These are phyloP conservation scores for Eimeria acervulina DNA, from an alignment of 169 alveolate species.

Conservation along the genomic window DNA sequence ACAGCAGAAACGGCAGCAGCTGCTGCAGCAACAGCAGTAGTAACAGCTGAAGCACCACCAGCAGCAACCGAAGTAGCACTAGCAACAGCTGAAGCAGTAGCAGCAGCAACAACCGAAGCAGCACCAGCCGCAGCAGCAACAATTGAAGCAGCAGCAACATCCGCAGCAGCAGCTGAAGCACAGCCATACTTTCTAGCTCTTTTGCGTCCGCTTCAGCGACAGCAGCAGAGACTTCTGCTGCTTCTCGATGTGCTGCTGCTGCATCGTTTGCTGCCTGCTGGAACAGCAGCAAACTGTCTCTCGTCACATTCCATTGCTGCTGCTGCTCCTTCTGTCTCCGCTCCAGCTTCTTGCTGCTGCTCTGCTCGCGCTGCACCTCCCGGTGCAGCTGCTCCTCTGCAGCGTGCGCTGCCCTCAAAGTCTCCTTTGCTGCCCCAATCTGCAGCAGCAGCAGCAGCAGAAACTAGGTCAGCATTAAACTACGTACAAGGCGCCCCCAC, in stretches of 20 bases:
- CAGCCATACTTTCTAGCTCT: slow-evolving; percentile 36
- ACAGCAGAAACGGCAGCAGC: slow-evolving; percentile 10
- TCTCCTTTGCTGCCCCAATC: slow-evolving; percentile 28
- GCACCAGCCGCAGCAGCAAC: no score
- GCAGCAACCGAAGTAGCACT: background rate
- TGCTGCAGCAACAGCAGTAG: slow-evolving; percentile 47
- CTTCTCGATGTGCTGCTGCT: slow-evolving; percentile 47
- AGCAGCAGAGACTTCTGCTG: slow-evolving; percentile 64
- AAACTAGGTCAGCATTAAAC: background rate
- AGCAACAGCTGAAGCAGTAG: background rate
- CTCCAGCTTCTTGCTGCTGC: slow-evolving; percentile 57
- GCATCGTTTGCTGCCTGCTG: slow-evolving; percentile 66
- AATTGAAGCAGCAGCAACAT: background rate
- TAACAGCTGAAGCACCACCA: slow-evolving; percentile 22
- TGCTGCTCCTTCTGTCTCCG: slow-evolving; percentile 64
- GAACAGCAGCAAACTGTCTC: slow-evolving; percentile 35
- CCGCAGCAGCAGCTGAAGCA: background rate
- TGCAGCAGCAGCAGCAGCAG: slow-evolving; percentile 74
- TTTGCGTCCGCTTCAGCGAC: slow-evolving; percentile 32
- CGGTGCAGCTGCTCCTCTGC: slow-evolving; percentile 61
- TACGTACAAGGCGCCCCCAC: background rate
- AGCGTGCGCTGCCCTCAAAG: slow-evolving; percentile 21
- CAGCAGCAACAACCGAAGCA: background rate
- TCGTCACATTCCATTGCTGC: slow-evolving; percentile 11
- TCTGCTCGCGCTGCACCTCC: slow-evolving; percentile 77